Evolutionary conservation across 1,139 yeast species (phyloP), one percentile per base, ranked within the genome.

Genomic region (Kluyveromyces sp.): DNA sequence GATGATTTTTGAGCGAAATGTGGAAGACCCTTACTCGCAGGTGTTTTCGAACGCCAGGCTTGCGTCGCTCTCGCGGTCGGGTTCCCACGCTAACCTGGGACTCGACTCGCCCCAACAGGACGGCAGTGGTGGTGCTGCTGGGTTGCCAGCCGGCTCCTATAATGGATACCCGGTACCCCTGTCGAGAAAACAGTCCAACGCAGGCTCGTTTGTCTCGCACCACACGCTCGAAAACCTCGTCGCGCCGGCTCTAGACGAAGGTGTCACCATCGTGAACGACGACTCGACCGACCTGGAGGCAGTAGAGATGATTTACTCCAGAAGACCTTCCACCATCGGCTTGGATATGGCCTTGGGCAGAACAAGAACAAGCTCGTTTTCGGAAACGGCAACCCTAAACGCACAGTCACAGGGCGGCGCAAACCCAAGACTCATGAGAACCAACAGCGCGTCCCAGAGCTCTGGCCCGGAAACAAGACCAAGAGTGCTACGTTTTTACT

Each of bases 241-340:
- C 43, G 89, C 95, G 1, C 89, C 96, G 2, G 89, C 89, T 7
- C 71, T 88, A 59, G 95, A 86, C 59, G 90, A 90, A 7, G 76
- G 90, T 28, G 78, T 92, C 3, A 73, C 79, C 41, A 73, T 83
- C 34, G 71, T 85, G 44, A 74, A 75, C 38, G 81, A 79, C 55
- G 68, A 75, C 39, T 66, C 70, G 45, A 71, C 83, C 10, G 77
- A 81, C 57, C 72, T 83, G 52, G 83, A 81, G 56, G 75, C 78
- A 49, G 78, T 84, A 26, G 92, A 85, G 53, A 78, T 85, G 71
- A 76, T 84, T 35, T 81, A 75, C 63, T 73, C 81, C 35, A 73
- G 90, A 56, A 74, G 90, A 53, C 75, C 80, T 47, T 78, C 86
- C 1, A 74, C 81, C 1, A 66, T 67, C 42, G 80, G 83, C 33